Percentiles rank a stretch among this genome's conserved stretches.
phyloP scores from a whole-genome alignment of 169 alveolate genomes.

The Perkinsus marinus region DNA sequence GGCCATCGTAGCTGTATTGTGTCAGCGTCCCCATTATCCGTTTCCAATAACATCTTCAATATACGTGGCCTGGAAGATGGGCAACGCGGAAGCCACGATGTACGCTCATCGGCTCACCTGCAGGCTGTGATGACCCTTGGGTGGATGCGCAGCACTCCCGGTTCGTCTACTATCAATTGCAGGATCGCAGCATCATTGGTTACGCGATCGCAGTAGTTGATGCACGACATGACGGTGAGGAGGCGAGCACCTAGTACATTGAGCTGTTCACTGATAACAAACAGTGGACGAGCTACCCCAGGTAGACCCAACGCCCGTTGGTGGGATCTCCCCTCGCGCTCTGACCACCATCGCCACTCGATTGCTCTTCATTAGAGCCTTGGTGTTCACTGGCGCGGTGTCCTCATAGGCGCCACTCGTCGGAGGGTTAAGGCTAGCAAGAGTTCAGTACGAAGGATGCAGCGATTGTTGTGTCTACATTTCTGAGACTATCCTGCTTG shows the following conservation, averaged over 20 bases:
- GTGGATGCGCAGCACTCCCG: not conserved
- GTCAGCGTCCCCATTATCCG: not conserved
- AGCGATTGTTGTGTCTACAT: not conserved
- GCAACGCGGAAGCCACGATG: not conserved
- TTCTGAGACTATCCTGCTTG: not conserved
- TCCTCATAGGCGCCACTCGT: not conserved
- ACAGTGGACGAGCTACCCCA: not conserved
- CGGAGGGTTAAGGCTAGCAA: not conserved
- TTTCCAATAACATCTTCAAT: not conserved
- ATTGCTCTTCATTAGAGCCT: not conserved
- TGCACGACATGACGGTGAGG: not conserved
- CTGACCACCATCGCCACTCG: not conserved
- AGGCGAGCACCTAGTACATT: not conserved
- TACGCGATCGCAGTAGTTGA: not conserved
- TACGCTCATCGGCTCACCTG: not conserved
- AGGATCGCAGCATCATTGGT: not conserved
- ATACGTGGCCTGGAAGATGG: not conserved
- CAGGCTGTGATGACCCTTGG: not conserved
- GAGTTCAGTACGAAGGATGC: not conserved
- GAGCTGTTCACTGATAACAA: not conserved
- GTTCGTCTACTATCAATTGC: not conserved
- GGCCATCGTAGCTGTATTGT: not conserved
- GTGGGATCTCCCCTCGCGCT: not conserved
- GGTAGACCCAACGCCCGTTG: not conserved
- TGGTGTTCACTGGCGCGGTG: not conserved